A percentile compares a stretch with the other conserved stretches of the same genome.
Evolutionary conservation across 495 filamentous ascomycete species (phyloP).

Genomic region (Recurvomyces mirabilis): DNA sequence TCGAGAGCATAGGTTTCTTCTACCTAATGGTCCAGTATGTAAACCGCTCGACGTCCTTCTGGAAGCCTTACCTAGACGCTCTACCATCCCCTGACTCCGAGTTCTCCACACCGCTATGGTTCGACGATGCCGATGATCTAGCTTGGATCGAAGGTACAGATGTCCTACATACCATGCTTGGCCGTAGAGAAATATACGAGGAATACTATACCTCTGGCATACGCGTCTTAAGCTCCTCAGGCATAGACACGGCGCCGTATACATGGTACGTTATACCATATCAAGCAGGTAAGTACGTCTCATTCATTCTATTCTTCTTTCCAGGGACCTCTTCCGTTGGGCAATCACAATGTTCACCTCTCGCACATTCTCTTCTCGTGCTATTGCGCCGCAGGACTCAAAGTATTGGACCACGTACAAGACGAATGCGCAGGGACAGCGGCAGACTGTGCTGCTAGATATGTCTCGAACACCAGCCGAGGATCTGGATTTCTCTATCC

Average conservation of each 20-base stretch:
- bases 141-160: slow-evolving; percentile 51
- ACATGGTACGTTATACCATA: slow-evolving; percentile 27
- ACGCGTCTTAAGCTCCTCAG: slow-evolving; percentile 27
- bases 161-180: slow-evolving; percentile 38
- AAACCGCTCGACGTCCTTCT: slow-evolving; percentile 40
- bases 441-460: slow-evolving; percentile 17
- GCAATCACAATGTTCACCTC: slow-evolving; percentile 53
- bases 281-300: slow-evolving; percentile 1
- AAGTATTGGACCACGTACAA: slow-evolving; percentile 21
- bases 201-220: slow-evolving; percentile 39
- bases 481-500: slow-evolving; percentile 34
- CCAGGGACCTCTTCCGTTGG: slow-evolving; percentile 54
- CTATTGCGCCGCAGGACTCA: slow-evolving; percentile 33
- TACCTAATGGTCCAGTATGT: slow-evolving; percentile 50
- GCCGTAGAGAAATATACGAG: slow-evolving; percentile 36
- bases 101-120: slow-evolving; percentile 49
- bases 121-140: slow-evolving; percentile 41
- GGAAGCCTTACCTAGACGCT: slow-evolving; percentile 50
- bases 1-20: slow-evolving; percentile 31
- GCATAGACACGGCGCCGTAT: slow-evolving; percentile 30
- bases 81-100: slow-evolving; percentile 42
- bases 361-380: slow-evolving; percentile 40
- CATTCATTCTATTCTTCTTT: slow-evolving; percentile 16
- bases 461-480: slow-evolving; percentile 13
- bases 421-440: background rate